Percentiles rank a stretch among this genome's conserved stretches.
Conservation (phyloP, 108 stramenopile species). For the Skeletonema menzelii region DNA sequence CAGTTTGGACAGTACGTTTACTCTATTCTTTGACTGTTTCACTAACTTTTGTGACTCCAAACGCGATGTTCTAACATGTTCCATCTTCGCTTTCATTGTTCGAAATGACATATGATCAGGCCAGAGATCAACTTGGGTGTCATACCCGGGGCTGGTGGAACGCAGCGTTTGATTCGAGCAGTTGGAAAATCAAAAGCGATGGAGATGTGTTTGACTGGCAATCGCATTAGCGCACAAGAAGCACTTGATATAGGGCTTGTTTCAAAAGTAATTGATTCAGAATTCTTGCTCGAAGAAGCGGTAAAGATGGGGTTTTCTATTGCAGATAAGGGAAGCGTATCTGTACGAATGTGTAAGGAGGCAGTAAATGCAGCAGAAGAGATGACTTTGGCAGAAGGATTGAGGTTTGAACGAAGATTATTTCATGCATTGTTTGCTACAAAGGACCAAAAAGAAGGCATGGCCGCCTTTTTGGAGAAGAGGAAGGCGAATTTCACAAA, state of each 20-base stretch:
- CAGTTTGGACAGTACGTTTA: slow-evolving; percentile 71
- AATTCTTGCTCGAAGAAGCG: slow-evolving; percentile 83
- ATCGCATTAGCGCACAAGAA: slow-evolving; percentile 88
- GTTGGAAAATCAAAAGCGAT: slow-evolving; percentile 99
- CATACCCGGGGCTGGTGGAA: slow-evolving; percentile 96
- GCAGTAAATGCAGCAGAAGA: slow-evolving; percentile 98
- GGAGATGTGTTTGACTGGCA: slow-evolving; percentile 96
- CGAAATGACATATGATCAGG: slow-evolving; percentile 40
- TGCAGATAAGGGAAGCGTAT: slow-evolving; percentile 86
- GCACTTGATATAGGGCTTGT: slow-evolving; percentile 91
- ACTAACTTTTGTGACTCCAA: no score
- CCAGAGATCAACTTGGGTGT: slow-evolving; percentile 98
- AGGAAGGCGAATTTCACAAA: slow-evolving; percentile 79
- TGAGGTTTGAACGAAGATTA: slow-evolving; percentile 94
- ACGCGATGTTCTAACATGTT: no score
- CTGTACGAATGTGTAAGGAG: slow-evolving; percentile 91
- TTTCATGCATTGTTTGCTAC: slow-evolving; percentile 98
- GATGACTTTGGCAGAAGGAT: slow-evolving; percentile 88
- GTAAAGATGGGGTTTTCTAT: slow-evolving; percentile 90
- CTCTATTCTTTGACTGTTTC: no score
- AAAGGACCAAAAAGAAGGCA: slow-evolving; percentile 98
- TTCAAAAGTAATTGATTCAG: slow-evolving; percentile 82
- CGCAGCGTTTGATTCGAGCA: slow-evolving; percentile 94
- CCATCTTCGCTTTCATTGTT: no score
- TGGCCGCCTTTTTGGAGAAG: slow-evolving; percentile 94